phyloP scores from a whole-genome alignment of 257 asterid genomes.

The Lavandula angustifolia region DNA sequence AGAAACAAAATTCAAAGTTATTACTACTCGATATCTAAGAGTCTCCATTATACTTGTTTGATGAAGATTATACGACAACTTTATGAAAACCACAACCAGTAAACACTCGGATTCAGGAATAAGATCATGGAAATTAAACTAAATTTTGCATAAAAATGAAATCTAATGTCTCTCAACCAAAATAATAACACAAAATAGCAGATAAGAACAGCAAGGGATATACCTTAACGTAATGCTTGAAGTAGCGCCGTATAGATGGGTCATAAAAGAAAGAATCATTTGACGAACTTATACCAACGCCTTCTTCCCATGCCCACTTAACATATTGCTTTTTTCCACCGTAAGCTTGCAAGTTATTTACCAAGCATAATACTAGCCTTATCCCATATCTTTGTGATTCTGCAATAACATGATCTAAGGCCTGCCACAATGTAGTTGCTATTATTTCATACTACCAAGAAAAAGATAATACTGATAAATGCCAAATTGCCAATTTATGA shows the following conservation, averaged over 20 bases:
- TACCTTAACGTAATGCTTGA: conserved; percentile 90
- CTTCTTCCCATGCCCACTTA: conserved; percentile 99
- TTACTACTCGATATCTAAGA: neutral
- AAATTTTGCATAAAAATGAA: conserved; percentile 20
- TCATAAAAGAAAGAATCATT: conserved; percentile 97
- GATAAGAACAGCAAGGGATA: conserved; percentile 23
- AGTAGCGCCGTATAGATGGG: conserved; percentile 85
- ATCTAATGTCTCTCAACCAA: conserved; percentile 10
- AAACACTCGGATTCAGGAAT: neutral
- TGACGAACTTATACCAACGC: conserved; percentile 87
- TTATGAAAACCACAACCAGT: conserved; percentile 1
- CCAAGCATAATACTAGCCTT: conserved; percentile 76
- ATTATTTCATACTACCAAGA: conserved; percentile 24
- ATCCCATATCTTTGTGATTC: conserved; percentile 76
- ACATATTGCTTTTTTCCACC: conserved; percentile 98
- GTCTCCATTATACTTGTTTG: neutral
- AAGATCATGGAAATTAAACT: too few relatives aligned
- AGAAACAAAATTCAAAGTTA: conserved; percentile 17
- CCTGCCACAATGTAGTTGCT: conserved; percentile 44
- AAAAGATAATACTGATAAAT: conserved; percentile 10
- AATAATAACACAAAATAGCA: conserved; percentile 10
- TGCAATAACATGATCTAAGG: conserved; percentile 91
- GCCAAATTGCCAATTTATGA: neutral
- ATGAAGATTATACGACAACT: neutral
- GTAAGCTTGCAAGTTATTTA: conserved; percentile 91